Base-by-base conservation (phyloP, 768 basidiomycete species). In the Pleurotus giganteus region DNA sequence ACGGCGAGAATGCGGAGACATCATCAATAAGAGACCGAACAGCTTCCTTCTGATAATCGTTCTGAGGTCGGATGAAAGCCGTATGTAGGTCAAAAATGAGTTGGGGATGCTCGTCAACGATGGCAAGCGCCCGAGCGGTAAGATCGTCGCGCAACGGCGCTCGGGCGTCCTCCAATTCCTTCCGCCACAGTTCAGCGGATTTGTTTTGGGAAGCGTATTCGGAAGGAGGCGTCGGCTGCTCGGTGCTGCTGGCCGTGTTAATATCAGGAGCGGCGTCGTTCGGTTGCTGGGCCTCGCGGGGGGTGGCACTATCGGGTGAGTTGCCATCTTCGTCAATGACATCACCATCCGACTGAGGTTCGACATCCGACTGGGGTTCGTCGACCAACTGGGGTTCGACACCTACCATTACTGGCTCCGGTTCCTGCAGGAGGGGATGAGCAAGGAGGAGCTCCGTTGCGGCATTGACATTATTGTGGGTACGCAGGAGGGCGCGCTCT, bases 21-120 rank as follows among this genome's bases (percentile, higher is more conserved):
- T 93, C 89, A 29, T 89, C 86, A 56, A 94, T 75, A 51, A 98
- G 79, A 53, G 83, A 78, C 39, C 80, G 79, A 46, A 95, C 77
- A 5, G 88, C 86, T 59, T 85, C 74, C 23, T 80, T 75, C 57
- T 86, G 84, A 61, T 86, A 80, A 39, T 76, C 71, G 44, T 76
- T 80, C 51, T 74, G 74, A 9, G 81, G 74, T 24, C 86, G 85
- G 54, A 89, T 79, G 68, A 97, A 94, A 19, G 91, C 89, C 23
- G 79, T 79, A 60, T 89, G 85, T 32, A 97, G 79, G 65, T 97
- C 94, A 65, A 95, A 97, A 37, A 97, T 84, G 53, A 98, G 81
- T 6, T 88, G 86, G 2, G 89, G 84, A 63, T 94, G 88, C 58
- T 90, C 85, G 64, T 97, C 94, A 43, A 96, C 85, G 27, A 99